Evolutionary conservation across 73 alveolate species (phyloP).

Genomic region (Paramecium bursaria): DNA sequence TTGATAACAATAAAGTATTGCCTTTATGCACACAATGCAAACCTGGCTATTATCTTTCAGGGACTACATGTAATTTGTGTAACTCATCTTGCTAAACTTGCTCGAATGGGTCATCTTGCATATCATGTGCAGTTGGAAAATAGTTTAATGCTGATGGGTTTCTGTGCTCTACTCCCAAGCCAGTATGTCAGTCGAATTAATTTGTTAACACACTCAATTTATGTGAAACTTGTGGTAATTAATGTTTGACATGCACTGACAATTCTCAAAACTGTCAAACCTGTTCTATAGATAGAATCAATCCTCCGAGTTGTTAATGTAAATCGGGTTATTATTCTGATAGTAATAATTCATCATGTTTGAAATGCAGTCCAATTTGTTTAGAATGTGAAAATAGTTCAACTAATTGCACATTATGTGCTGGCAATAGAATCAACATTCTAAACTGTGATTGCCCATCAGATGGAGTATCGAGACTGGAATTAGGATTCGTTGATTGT

Average conservation of each 20-base stretch:
- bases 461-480: background rate
- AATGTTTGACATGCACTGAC: slow-evolving; percentile 1
- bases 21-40: background rate
- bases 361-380: background rate
- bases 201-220: too few species aligned
- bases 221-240: background rate
- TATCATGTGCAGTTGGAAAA: too few species aligned
- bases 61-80: background rate
- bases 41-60: background rate
- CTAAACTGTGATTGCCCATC: background rate
- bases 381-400: background rate
- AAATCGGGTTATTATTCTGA: background rate
- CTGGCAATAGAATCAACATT: background rate
- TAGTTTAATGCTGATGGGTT: too few species aligned
- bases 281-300: background rate
- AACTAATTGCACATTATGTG: background rate
- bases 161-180: background rate
- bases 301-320: background rate
- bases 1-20: background rate
- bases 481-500: background rate
- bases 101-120: too few species aligned
- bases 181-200: too few species aligned
- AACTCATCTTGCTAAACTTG: background rate
- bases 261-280: background rate
- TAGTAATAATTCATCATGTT: background rate